phyloP scores from a whole-genome alignment of 495 filamentous ascomycete species.

The Aspergillus mulundensis region DNA sequence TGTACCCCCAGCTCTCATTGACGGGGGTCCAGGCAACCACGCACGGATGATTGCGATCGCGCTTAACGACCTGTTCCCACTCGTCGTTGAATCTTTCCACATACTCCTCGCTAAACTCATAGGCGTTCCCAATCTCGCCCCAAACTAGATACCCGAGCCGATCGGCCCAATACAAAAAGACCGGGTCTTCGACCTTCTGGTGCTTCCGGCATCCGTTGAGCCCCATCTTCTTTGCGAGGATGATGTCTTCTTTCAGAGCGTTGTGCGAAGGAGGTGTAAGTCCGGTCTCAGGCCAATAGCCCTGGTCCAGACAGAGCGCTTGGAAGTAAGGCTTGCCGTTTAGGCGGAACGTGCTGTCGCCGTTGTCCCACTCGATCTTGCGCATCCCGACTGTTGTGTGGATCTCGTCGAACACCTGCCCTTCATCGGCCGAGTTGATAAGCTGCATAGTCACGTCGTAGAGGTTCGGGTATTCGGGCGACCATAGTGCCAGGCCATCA shows the following conservation, averaged over 20 bases:
- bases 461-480: slow-evolving; percentile 35
- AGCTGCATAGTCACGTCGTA: slow-evolving; percentile 34
- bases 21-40: slow-evolving; percentile 60
- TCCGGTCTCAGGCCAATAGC: slow-evolving; percentile 37
- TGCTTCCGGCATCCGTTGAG: slow-evolving; percentile 41
- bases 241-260: slow-evolving; percentile 31
- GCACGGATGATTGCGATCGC: slow-evolving; percentile 57
- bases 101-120: slow-evolving; percentile 49
- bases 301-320: slow-evolving; percentile 35
- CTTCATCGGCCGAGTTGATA: slow-evolving; percentile 10
- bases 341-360: slow-evolving; percentile 36
- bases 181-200: slow-evolving; percentile 38
- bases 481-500: slow-evolving; percentile 32
- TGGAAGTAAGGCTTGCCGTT: slow-evolving; percentile 39
- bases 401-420: slow-evolving; percentile 25
- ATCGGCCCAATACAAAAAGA: slow-evolving; percentile 40
- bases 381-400: slow-evolving; percentile 36
- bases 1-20: slow-evolving; percentile 61
- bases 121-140: slow-evolving; percentile 41
- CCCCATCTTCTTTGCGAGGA: slow-evolving; percentile 27
- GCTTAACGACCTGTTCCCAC: slow-evolving; percentile 52
- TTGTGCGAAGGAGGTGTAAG: slow-evolving; percentile 35
- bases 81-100: slow-evolving; percentile 51
- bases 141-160: slow-evolving; percentile 38
- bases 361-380: slow-evolving; percentile 29